Base-by-base conservation (phyloP, 2,329 filamentous ascomycete species). In the Cadophora sp. region DNA sequence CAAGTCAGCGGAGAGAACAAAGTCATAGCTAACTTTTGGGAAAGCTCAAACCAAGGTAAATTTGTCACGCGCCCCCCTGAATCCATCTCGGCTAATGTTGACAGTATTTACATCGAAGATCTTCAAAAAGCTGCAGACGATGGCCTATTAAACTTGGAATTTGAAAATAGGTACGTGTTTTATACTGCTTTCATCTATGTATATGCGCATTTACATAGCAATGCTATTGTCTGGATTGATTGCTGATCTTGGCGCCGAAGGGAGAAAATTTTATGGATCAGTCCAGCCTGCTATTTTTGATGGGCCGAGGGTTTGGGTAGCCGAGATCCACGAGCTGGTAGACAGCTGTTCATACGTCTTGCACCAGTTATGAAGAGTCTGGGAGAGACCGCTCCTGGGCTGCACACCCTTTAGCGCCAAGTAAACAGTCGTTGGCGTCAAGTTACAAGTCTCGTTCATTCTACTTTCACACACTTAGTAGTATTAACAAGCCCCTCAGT, bases 241-340 rank as follows among this genome's bases (percentile, higher is more conserved):
- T 14, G 4, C 2, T 7, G 16, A 22, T 39, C 36, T 8, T 39
- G 7, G 36, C 11, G 33, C 8, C 18, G 47, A 64, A 14, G 59
- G 43, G n/a, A 64, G 66, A 30, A 33, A 61, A 1, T 70, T 70
- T 24, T 65, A 68, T 59, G 64, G 68, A 16, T 63, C 56, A 16
- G 66, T 70, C 22, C 66, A 68, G n/a, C 68, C 68, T 14, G 68
- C 68, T 24, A 64, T 70, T 3, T 70, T 66, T 56, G 47, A 64
- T 64, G 59, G 68, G 3, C 62, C 60, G 1, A 66, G 61, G 48
- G 20, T 58, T 7, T 66, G 66, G 68, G 59, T 27, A 16, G n/a
- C 22, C 4, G 64, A 66, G 1, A 33, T 60, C 36, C 33, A 53
- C 2, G 58, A 64, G 9, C 39, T 66, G 30, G 64, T 68, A 16